Evolutionary conservation across 129 eudicot genomes (phyloP), one percentile per base, ranked within the genome.

Genomic region (Saposhnikovia divaricata): DNA sequence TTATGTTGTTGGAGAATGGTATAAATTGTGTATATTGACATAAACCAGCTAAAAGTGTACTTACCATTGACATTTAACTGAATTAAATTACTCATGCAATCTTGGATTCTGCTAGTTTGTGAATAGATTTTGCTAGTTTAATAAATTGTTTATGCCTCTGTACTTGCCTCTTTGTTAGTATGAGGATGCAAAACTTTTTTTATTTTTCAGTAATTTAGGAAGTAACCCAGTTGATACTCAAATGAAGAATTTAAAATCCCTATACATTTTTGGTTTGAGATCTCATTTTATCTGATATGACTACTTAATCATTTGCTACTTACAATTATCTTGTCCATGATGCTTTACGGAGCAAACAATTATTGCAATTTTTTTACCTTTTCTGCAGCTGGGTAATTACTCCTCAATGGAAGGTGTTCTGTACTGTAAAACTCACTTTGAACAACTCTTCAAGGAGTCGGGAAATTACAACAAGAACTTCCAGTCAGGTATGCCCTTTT

Each of bases 401-500:
- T 94, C 98, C 78, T 94, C 98, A 16, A 94, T 94, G 97, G 98
- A 94, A 84, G 98, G 98, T 13, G 98, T 92, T 65, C 92, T 92
- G 77, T 91, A 91, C 90, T 94, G 97, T 87, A 94, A 94, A 89
- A 97, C 98, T 84, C 98, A 94, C 90, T 94, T 88, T 84, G 97
- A 94, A 89, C 98, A 94, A 85, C 96, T 94, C 78, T 94, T 87
- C 85, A 94, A 94, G 90, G 96, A 94, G 84, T 78, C 96, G 2
- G 98, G 98, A 81, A 94, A 84, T 78, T 94, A 90, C 91, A 91
- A 85, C 97, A 94, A 94, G 88, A 94, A 92, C 88, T 94, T 94
- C 83, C 92, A 89, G 81, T 91, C 98, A 74, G 97, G 98, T 94
- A 91, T 27, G 86, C 74, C 39, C 76, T 86, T 34, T 63, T n/a